Evolutionary conservation across 768 basidiomycete species (phyloP).

Genomic region (Cubamyces sp.): DNA sequence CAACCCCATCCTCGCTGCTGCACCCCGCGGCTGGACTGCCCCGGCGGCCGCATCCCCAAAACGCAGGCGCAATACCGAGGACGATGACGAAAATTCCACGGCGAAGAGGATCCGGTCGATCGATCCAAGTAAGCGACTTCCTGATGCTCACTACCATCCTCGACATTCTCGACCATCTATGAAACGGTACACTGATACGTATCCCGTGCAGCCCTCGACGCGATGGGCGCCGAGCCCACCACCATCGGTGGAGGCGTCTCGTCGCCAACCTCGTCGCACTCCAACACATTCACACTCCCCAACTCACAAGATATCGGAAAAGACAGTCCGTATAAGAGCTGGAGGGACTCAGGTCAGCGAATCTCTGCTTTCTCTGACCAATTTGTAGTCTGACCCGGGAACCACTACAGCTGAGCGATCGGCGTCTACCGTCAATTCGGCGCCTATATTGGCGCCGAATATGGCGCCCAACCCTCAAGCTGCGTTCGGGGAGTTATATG

Average conservation of each 20-base stretch:
- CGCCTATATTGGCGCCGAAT: background rate
- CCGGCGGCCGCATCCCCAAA: background rate
- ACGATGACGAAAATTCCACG: background rate
- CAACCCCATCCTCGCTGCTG: background rate
- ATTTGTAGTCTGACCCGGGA: background rate
- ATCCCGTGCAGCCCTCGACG: background rate
- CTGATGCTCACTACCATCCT: background rate
- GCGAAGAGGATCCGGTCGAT: background rate
- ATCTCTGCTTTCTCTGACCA: background rate
- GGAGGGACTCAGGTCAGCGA: background rate
- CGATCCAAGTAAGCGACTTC: background rate
- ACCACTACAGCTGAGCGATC: background rate
- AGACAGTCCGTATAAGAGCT: background rate
- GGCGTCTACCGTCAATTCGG: background rate
- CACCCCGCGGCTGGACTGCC: background rate
- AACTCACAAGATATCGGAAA: background rate
- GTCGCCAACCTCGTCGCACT: too few species aligned
- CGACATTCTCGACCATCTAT: background rate
- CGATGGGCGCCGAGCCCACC: background rate
- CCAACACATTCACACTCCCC: background rate
- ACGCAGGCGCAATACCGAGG: background rate
- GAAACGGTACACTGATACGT: background rate
- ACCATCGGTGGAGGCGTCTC: too few species aligned
- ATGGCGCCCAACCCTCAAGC: background rate
- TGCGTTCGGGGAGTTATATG: background rate